Evolutionary conservation across 148 eudicot species (phyloP).

Genomic region (Rhododendron henanense): DNA sequence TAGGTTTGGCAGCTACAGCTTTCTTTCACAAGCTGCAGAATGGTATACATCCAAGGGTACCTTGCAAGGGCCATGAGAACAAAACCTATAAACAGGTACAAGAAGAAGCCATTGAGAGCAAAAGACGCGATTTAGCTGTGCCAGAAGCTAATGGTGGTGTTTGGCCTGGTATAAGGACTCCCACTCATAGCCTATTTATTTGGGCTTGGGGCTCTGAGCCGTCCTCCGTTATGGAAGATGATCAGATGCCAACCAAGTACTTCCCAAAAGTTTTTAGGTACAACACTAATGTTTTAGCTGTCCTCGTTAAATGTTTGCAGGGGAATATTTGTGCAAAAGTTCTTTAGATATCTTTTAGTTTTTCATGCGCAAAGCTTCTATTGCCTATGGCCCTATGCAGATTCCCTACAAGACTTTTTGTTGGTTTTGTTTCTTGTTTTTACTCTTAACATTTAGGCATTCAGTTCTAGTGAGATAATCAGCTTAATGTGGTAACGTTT

Average conservation of each 20-base stretch:
- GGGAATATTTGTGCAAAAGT: background rate
- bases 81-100: slow-evolving; percentile 80
- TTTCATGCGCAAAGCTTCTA: background rate
- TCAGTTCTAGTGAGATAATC: too few relatives aligned
- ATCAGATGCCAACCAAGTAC: slow-evolving; percentile 81
- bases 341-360: background rate
- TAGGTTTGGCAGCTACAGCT: slow-evolving; percentile 80
- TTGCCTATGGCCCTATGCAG: too few relatives aligned
- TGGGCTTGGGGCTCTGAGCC: slow-evolving; percentile 96
- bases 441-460: too few relatives aligned
- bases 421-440: background rate
- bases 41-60: slow-evolving; percentile 78
- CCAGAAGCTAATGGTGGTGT: slow-evolving; percentile 75
- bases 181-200: slow-evolving; percentile 78
- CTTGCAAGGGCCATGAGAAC: slow-evolving; percentile 64
- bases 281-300: background rate
- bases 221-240: slow-evolving; percentile 6
- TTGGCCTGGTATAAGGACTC: slow-evolving; percentile 79
- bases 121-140: slow-evolving; percentile 78
- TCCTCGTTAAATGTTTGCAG: background rate
- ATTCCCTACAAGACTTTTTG: too few relatives aligned
- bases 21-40: slow-evolving; percentile 76
- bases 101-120: slow-evolving; percentile 77
- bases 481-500: too few relatives aligned
- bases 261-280: slow-evolving; percentile 84